Evolutionary conservation across 306 rosid genomes (phyloP).

Genomic region (Adenanthera pavonina): DNA sequence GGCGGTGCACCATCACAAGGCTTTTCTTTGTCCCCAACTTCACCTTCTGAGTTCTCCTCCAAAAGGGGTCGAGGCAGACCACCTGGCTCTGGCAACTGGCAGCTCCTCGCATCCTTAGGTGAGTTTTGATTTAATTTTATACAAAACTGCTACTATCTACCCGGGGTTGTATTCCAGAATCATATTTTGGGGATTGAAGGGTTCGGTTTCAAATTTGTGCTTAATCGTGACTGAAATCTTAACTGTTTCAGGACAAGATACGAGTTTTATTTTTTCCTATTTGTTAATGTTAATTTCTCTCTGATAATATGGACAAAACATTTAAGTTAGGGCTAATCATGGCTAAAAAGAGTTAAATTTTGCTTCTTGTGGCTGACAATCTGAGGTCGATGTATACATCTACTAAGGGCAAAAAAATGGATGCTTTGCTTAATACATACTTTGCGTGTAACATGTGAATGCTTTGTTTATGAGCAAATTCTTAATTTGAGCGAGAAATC

Average conservation of each 20-base stretch:
- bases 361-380: conserved; percentile 26
- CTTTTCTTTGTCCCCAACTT: conserved; percentile 58
- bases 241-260: conserved; percentile 1
- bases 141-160: background rate
- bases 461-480: background rate
- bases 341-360: conserved; percentile 39
- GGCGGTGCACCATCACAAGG: conserved; percentile 40
- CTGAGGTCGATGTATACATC: conserved; percentile 4
- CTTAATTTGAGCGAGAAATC: background rate
- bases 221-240: background rate
- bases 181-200: background rate
- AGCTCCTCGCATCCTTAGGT: conserved; percentile 74
- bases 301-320: conserved; percentile 27
- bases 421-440: conserved; percentile 6
- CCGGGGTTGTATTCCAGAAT: conserved; percentile 18
- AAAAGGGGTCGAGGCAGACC: conserved; percentile 70
- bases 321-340: conserved; percentile 32
- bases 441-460: background rate
- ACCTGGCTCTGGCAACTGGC: conserved; percentile 62
- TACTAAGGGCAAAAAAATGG: background rate
- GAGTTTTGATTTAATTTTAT: conserved; percentile 33
- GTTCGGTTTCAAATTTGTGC: conserved; percentile 23
- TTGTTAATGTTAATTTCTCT: background rate
- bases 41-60: conserved; percentile 53
- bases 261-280: conserved; percentile 2